phyloP scores from a whole-genome alignment of 345 rosid genomes.

The Populus euphratica region DNA sequence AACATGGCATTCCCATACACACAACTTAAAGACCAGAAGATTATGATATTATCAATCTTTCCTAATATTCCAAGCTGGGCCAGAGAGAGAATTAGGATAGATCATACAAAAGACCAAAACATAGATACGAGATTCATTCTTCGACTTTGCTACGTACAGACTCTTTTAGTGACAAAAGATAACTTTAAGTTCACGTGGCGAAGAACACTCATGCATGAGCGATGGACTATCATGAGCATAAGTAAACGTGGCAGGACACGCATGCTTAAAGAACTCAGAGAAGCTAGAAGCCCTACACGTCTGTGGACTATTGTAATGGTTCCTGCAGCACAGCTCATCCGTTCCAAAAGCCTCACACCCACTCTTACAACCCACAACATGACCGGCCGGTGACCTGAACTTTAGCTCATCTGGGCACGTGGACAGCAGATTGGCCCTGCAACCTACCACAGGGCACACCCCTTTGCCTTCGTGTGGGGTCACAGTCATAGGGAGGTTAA shows the following conservation, averaged over 20 bases:
- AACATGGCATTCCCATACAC: neutral
- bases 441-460: conserved; percentile 82
- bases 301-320: conserved; percentile 66
- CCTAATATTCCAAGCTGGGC: neutral
- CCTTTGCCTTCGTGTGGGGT: conserved; percentile 95
- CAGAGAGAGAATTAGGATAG: neutral
- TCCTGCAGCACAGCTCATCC: conserved; percentile 84
- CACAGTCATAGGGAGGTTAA: conserved; percentile 82
- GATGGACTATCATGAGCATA: conserved; percentile 85
- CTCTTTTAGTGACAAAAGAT: conserved; percentile 73
- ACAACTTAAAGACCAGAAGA: neutral
- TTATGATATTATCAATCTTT: neutral
- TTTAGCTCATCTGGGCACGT: conserved; percentile 64
- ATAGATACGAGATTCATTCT: neutral
- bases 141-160: neutral
- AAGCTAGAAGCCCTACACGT: conserved; percentile 68
- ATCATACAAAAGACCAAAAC: neutral
- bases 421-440: conserved; percentile 55
- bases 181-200: conserved; percentile 89
- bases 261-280: conserved; percentile 73
- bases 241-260: conserved; percentile 83
- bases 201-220: conserved; percentile 77
- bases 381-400: conserved; percentile 30
- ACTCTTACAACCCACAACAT: conserved; percentile 82
- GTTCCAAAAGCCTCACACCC: conserved; percentile 80